phyloP scores from a whole-genome alignment of 352 stramenopile species.

The Globisporangium lucens region DNA sequence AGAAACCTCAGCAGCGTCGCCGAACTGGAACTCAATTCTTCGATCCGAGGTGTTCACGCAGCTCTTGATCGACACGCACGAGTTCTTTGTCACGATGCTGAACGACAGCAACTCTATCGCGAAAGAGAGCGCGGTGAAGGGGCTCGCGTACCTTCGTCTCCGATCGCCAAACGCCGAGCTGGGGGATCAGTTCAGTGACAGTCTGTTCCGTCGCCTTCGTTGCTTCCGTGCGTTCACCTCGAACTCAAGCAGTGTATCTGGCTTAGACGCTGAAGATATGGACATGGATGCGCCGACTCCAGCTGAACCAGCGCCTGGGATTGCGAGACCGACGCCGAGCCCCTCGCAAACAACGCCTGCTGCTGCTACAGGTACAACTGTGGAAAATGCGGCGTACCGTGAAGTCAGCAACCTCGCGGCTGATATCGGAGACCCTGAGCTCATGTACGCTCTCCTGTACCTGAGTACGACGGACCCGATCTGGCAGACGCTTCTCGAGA shows the following conservation, averaged over 20 bases:
- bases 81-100: slow-evolving; percentile 79
- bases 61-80: slow-evolving; percentile 47
- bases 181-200: slow-evolving; percentile 67
- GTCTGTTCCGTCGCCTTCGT: slow-evolving; percentile 68
- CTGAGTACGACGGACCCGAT: slow-evolving; percentile 74
- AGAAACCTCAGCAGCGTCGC: background rate
- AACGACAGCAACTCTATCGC: slow-evolving; percentile 63
- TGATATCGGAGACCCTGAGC: slow-evolving; percentile 70
- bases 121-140: slow-evolving; percentile 79
- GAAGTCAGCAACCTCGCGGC: slow-evolving; percentile 83
- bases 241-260: slow-evolving; percentile 19
- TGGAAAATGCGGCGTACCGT: slow-evolving; percentile 80
- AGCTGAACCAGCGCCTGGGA: slow-evolving; percentile 3
- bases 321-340: background rate
- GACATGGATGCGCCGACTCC: slow-evolving; percentile 11
- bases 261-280: slow-evolving; percentile 25
- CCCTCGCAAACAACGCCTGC: slow-evolving; percentile 4
- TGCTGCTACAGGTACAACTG: slow-evolving; percentile 19
- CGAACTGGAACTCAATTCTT: slow-evolving; percentile 39
- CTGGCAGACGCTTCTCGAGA: slow-evolving; percentile 39
- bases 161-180: slow-evolving; percentile 49
- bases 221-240: slow-evolving; percentile 73
- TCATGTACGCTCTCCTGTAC: slow-evolving; percentile 83
- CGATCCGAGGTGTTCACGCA: slow-evolving; percentile 24
- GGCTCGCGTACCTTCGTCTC: slow-evolving; percentile 66